phyloP scores from a whole-genome alignment of 1,284 basidiomycete species.

The Microbotryomycetes sp. region DNA sequence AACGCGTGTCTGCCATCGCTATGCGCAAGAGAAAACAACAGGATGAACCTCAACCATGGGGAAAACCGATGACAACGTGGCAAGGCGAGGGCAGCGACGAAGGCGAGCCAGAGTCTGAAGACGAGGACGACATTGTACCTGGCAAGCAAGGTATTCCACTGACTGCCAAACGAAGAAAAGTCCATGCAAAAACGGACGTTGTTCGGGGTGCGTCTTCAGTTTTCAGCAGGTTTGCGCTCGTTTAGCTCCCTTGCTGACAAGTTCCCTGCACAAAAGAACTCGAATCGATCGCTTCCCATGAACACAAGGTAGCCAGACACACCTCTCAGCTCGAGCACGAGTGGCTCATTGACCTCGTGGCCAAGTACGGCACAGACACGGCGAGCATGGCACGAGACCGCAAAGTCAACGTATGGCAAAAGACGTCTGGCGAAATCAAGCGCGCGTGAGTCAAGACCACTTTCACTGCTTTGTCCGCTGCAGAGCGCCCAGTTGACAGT shows the following conservation, averaged over 20 bases:
- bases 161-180: constrained; percentile 3
- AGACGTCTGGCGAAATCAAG: constrained; percentile 73
- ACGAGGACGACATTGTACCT: constrained; percentile 11
- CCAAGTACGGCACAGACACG: constrained; percentile 65
- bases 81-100: constrained; percentile 14
- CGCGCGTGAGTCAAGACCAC: constrained; percentile 35
- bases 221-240: constrained; percentile 48
- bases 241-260: constrained; percentile 46
- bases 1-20: background rate
- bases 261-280: constrained; percentile 43
- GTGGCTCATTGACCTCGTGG: constrained; percentile 63
- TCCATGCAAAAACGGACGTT: constrained; percentile 42
- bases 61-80: constrained; percentile 1
- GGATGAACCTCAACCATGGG: background rate
- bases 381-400: constrained; percentile 72
- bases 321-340: constrained; percentile 62
- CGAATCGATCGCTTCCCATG: constrained; percentile 48
- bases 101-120: constrained; percentile 35
- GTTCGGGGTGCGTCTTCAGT: constrained; percentile 41
- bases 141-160: constrained; percentile 33
- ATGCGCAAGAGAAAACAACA: background rate
- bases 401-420: constrained; percentile 74
- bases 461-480: background rate
- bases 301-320: constrained; percentile 53
- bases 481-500: background rate